Conservation (phyloP, 805 yeast species). For the Lachancea nothofagi region DNA sequence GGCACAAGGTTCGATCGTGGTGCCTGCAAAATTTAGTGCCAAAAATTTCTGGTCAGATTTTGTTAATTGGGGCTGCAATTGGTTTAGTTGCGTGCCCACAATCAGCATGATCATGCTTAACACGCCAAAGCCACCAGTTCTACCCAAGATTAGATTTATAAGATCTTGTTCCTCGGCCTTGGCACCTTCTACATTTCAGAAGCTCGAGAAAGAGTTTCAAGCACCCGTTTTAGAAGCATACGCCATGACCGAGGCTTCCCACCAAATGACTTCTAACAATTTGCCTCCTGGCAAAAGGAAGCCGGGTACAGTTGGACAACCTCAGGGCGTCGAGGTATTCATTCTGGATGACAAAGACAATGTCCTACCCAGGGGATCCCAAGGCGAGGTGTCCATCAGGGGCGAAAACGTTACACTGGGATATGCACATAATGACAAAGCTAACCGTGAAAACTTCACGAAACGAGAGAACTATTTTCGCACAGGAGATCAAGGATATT, state of each 20-base stretch:
- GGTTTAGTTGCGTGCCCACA: conserved; percentile 79
- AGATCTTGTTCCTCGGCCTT: conserved; percentile 69
- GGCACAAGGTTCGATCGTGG: conserved; percentile 54
- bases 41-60: conserved; percentile 56
- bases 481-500: conserved; percentile 72
- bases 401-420: conserved; percentile 70
- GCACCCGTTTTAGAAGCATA: conserved; percentile 74
- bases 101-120: conserved; percentile 62
- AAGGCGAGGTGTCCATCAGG: conserved; percentile 65
- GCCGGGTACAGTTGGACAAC: conserved; percentile 70
- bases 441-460: conserved; percentile 63
- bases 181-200: conserved; percentile 58
- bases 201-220: conserved; percentile 49
- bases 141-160: conserved; percentile 57
- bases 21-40: conserved; percentile 62
- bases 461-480: conserved; percentile 53
- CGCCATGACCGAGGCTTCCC: conserved; percentile 80
- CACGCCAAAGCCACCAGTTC: conserved; percentile 42
- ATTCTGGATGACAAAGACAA: conserved; percentile 49
- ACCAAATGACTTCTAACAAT: conserved; percentile 70
- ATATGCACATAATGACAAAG: conserved; percentile 65
- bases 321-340: conserved; percentile 61
- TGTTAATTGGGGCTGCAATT: conserved; percentile 44
- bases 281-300: conserved; percentile 59
- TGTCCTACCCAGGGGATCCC: conserved; percentile 42